Conservation (phyloP, 2,329 filamentous ascomycete species). For the Sarocladium strictum region DNA sequence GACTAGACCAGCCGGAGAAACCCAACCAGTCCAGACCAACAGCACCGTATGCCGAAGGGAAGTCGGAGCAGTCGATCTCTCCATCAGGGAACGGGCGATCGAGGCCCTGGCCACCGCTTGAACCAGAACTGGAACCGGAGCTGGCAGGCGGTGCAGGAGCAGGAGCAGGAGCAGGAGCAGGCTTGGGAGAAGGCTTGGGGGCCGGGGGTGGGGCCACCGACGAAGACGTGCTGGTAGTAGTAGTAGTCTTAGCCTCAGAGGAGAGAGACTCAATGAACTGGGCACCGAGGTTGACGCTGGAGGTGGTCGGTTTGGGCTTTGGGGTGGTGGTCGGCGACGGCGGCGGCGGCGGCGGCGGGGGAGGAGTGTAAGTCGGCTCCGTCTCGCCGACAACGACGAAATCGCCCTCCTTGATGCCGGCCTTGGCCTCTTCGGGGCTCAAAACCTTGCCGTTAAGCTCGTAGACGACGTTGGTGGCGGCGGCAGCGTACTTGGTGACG, state of each 20-base stretch:
- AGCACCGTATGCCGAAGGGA: constrained; percentile 79
- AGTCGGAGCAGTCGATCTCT: constrained; percentile 60
- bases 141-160: constrained; percentile 13
- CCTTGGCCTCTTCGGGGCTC: constrained; percentile 56
- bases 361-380: constrained; percentile 45
- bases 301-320: constrained; percentile 28
- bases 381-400: constrained; percentile 61
- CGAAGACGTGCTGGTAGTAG: constrained; percentile 12
- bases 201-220: constrained; percentile 18
- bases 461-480: constrained; percentile 64
- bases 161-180: constrained; percentile 18
- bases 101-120: constrained; percentile 44
- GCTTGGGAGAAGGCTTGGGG: constrained; percentile 19
- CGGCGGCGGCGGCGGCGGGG: constrained; percentile 26
- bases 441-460: constrained; percentile 61
- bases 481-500: constrained; percentile 49
- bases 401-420: constrained; percentile 64
- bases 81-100: constrained; percentile 70
- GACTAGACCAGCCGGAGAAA: constrained; percentile 70
- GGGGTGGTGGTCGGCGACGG: constrained; percentile 17
- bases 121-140: constrained; percentile 18
- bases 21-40: constrained; percentile 62
- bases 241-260: constrained; percentile 10
- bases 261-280: constrained; percentile 45
- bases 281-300: constrained; percentile 29